Base-by-base conservation (phyloP, 768 basidiomycete genomes). In the Podaxis mareebaensis region DNA sequence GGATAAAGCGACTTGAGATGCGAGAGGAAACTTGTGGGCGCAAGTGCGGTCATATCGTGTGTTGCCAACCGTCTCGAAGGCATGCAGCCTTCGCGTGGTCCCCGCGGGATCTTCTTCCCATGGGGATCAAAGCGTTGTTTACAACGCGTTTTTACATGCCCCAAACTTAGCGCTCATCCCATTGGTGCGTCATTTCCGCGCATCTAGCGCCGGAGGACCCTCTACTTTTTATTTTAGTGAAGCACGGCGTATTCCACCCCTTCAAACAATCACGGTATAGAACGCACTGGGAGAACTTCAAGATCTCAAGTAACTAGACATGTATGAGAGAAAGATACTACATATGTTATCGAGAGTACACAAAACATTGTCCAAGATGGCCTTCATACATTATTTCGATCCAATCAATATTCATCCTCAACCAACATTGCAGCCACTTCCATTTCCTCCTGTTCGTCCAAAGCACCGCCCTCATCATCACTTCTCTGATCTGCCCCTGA, bases 351-450 rank as follows among this genome's bases (percentile, higher is more conserved):
- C 12, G 12, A 1, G 26, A 11, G 24, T 12, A 51, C 24, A 24
- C 49, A 51, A 24, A 10, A 13, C 26, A 51, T 24, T 24, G 49
- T 22, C 22, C 20, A 51, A 51, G 22, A 24, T 28, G 24, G 12
- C 8, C 33, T 33, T 51, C 20, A 10, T n/a, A 46, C n/a, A 46
- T 20, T 46, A 10, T 7, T 46, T 17, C 15, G 15, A 46, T 51
- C 22, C 49, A 51, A 52, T 28, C 13, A 28, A 40, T 28, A 5
- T 26, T 61, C 33, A 39, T 39, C 67, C 53, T 60, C 61, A 48
- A 38, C 65, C 65, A 55, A 56, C 52, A 61, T 67, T 65, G n/a
- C 48, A 53, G 24, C 66, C n/a, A 63, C 65, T 36, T 65, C 51
- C 17, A 12, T 22, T 15, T 53, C 60, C 17, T 53, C 64, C 28